phyloP scores from a whole-genome alignment of 768 basidiomycete genomes.

The Tulasnella sp. region DNA sequence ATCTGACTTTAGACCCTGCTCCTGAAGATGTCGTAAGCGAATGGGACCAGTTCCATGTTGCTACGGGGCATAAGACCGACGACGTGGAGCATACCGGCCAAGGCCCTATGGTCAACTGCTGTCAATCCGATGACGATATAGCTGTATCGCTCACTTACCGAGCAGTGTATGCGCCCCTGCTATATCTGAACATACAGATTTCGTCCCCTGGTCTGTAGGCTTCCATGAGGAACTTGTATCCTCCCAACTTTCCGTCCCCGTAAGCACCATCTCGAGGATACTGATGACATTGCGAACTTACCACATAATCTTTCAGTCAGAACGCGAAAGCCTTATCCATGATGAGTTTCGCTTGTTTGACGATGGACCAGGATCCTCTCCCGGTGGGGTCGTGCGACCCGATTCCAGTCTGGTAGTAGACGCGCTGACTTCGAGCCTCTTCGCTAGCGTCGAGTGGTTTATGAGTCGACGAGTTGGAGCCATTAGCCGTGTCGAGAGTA shows the following conservation, averaged over 20 bases:
- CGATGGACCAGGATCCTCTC: constrained; percentile 48
- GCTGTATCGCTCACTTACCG: neutral
- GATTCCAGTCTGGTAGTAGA: constrained; percentile 56
- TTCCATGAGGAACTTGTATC: constrained; percentile 15
- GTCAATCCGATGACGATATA: neutral
- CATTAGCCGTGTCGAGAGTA: too few species aligned
- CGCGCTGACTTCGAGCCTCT: constrained; percentile 45
- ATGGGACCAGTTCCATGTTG: constrained; percentile 56
- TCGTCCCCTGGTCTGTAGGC: constrained; percentile 41
- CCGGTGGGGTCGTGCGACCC: constrained; percentile 23
- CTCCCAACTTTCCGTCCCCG: neutral
- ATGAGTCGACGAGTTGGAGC: too few species aligned
- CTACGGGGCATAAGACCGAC: constrained; percentile 55
- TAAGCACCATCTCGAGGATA: constrained; percentile 26
- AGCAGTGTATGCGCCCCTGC: constrained; percentile 56
- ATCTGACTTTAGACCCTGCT: constrained; percentile 19
- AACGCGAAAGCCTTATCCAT: constrained; percentile 62
- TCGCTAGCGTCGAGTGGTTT: too few species aligned
- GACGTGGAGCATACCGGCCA: constrained; percentile 17
- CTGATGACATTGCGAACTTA: neutral
- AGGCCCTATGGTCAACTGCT: neutral
- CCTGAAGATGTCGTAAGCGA: constrained; percentile 64
- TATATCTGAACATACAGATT: constrained; percentile 77
- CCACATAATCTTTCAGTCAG: constrained; percentile 53
- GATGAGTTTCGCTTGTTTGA: constrained; percentile 42